These are phyloP conservation scores for Magnolia officinalis DNA, from an alignment of 164 flowering plant species.

Conservation along the genomic window DNA sequence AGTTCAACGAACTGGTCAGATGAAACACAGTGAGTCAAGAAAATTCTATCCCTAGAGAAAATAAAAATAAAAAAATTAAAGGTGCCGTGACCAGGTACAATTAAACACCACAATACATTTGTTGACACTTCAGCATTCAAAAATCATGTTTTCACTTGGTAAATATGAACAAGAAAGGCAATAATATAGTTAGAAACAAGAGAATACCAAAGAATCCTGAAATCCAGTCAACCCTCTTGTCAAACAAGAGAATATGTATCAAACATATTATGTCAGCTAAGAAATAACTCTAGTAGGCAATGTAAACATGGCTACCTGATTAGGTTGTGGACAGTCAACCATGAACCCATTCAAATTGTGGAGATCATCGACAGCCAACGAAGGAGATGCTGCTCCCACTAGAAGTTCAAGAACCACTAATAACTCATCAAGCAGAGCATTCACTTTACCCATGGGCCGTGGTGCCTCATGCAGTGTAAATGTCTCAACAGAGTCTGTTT, in stretches of 20 bases:
- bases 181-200: background rate
- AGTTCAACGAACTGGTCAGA: background rate
- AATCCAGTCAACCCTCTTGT: background rate
- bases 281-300: background rate
- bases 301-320: slow-evolving; percentile 58
- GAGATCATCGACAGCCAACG: slow-evolving; percentile 69
- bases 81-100: background rate
- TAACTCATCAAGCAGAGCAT: slow-evolving; percentile 95
- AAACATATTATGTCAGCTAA: background rate
- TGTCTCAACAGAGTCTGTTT: slow-evolving; percentile 71
- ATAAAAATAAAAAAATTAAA: too few species aligned
- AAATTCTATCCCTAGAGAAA: too few species aligned
- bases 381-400: slow-evolving; percentile 78
- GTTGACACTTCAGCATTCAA: background rate
- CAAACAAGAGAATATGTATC: background rate
- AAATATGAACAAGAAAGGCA: background rate
- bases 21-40: too few species aligned
- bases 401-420: slow-evolving; percentile 86
- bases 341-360: slow-evolving; percentile 78
- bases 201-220: background rate
- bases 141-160: background rate
- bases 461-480: slow-evolving; percentile 53
- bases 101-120: background rate
- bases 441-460: slow-evolving; percentile 88
- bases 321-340: slow-evolving; percentile 93